phyloP scores from a whole-genome alignment of 768 basidiomycete species.

The Calocybe gangraenosa region DNA sequence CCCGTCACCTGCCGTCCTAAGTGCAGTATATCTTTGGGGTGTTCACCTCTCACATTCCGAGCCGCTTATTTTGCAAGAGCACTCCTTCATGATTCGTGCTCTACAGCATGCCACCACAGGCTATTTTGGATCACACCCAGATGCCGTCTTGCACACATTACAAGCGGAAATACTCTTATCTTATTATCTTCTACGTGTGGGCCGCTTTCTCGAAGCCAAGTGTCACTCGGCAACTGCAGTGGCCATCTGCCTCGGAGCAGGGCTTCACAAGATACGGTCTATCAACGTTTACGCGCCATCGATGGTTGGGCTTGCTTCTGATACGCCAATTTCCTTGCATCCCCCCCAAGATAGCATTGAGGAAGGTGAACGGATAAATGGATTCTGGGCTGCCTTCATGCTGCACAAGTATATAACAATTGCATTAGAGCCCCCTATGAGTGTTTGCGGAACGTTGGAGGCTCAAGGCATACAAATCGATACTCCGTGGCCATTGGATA shows the following conservation, averaged over 20 bases:
- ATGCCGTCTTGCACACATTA: slow-evolving; percentile 46
- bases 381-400: slow-evolving; percentile 59
- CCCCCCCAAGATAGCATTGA: slow-evolving; percentile 45
- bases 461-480: slow-evolving; percentile 47
- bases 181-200: slow-evolving; percentile 60
- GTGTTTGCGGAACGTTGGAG: slow-evolving; percentile 53
- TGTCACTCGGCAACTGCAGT: slow-evolving; percentile 52
- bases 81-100: slow-evolving; percentile 45
- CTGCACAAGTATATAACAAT: slow-evolving; percentile 57
- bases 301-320: slow-evolving; percentile 33
- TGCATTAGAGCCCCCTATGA: slow-evolving; percentile 46
- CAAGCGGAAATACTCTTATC: slow-evolving; percentile 64
- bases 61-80: slow-evolving; percentile 35
- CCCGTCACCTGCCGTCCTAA: slow-evolving; percentile 46
- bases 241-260: slow-evolving; percentile 41
- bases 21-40: slow-evolving; percentile 50
- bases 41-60: slow-evolving; percentile 43
- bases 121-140: slow-evolving; percentile 44
- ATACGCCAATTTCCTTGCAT: slow-evolving; percentile 37
- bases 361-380: slow-evolving; percentile 63
- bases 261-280: slow-evolving; percentile 44
- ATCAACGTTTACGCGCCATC: slow-evolving; percentile 30
- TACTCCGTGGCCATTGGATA: slow-evolving; percentile 49
- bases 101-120: slow-evolving; percentile 43
- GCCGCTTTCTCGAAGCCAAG: slow-evolving; percentile 57